Conservation (phyloP, 148 eudicot species). For the Rhododendron simsii region DNA sequence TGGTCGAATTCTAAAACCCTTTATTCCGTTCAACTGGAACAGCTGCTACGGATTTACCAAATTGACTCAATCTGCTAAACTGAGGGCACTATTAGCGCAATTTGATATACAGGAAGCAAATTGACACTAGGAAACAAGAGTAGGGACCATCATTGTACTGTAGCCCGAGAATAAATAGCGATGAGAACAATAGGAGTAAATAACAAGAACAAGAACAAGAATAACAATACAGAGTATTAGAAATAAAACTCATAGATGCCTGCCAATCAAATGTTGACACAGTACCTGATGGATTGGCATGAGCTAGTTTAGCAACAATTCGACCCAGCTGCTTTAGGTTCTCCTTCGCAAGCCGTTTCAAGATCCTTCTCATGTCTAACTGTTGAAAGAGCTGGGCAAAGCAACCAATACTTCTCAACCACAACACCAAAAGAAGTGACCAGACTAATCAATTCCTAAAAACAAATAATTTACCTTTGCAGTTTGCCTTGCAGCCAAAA, state of each 20-base stretch:
- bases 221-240: background rate
- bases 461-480: constrained; percentile 53
- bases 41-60: background rate
- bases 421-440: background rate
- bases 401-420: constrained; percentile 2
- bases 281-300: constrained; percentile 98
- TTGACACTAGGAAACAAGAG: background rate
- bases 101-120: background rate
- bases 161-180: background rate
- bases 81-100: background rate
- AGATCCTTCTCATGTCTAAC: constrained; percentile 97
- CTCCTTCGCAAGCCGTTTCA: constrained; percentile 98
- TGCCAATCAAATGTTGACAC: background rate
- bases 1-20: background rate
- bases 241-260: background rate
- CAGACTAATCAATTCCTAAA: background rate
- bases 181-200: background rate
- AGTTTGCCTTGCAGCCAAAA: constrained; percentile 93
- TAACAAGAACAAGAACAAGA: background rate
- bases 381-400: constrained; percentile 20
- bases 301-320: constrained; percentile 99
- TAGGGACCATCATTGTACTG: background rate
- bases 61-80: background rate
- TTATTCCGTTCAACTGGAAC: background rate
- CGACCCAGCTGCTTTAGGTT: constrained; percentile 95